These are phyloP conservation scores for Golubevia pallescens DNA, from an alignment of 1,284 basidiomycete genomes.

Conservation along the genomic window DNA sequence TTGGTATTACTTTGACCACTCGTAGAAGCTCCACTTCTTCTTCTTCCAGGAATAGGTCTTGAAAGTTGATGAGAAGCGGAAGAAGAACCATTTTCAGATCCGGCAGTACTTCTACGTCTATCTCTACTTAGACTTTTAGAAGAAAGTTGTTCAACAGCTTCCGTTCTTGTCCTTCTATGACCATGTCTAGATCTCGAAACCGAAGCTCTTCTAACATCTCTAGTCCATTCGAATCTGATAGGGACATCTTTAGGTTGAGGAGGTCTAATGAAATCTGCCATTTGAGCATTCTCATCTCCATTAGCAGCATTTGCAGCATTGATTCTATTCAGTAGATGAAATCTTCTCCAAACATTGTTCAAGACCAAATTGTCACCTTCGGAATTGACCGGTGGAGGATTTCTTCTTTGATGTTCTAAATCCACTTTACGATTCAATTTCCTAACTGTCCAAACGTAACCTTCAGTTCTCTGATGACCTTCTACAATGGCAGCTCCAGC, in stretches of 20 bases:
- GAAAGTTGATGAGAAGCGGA: too few species aligned
- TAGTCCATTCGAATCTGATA: constrained; percentile 55
- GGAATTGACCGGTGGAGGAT: constrained; percentile 7
- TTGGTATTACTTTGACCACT: too few species aligned
- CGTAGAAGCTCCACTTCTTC: too few species aligned
- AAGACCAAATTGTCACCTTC: constrained; percentile 25
- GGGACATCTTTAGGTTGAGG: constrained; percentile 33
- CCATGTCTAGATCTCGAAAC: constrained; percentile 7
- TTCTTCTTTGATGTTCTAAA: constrained; percentile 6
- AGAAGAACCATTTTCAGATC: too few species aligned
- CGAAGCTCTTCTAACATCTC: constrained; percentile 21
- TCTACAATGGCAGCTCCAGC: constrained; percentile 18
- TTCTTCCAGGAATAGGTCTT: too few species aligned
- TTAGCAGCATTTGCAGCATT: constrained; percentile 21
- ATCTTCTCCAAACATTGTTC: constrained; percentile 43
- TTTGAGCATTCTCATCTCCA: too few species aligned
- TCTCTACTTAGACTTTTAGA: too few species aligned
- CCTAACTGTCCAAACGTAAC: constrained; percentile 51
- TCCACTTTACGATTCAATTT: constrained; percentile 35
- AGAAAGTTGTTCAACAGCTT: too few species aligned
- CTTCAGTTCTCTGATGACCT: constrained; percentile 33
- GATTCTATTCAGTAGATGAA: constrained; percentile 36
- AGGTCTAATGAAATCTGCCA: constrained; percentile 8
- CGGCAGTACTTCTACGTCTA: too few species aligned
- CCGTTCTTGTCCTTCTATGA: constrained; percentile 9